Evolutionary conservation across 768 basidiomycete species (phyloP).

Genomic region (Rickenella mellea): DNA sequence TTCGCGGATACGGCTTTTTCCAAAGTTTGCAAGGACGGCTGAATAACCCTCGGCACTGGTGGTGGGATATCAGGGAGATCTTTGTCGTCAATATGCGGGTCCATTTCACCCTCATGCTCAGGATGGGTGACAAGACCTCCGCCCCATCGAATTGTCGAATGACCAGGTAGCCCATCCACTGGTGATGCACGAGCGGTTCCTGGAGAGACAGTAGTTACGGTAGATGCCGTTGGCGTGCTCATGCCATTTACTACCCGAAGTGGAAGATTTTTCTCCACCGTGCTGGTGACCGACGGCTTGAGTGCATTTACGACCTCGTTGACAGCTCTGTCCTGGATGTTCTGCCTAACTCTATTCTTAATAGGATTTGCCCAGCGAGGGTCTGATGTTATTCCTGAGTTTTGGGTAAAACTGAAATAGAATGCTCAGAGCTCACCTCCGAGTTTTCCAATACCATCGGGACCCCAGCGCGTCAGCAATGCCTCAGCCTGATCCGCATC

Average conservation of each 20-base stretch:
- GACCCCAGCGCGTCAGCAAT: constrained; percentile 79
- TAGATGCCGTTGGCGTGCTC: constrained; percentile 60
- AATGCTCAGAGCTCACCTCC: constrained; percentile 78
- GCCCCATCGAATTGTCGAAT: constrained; percentile 53
- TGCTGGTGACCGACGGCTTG: constrained; percentile 44
- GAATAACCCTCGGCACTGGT: constrained; percentile 50
- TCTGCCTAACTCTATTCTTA: constrained; percentile 63
- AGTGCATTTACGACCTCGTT: constrained; percentile 70
- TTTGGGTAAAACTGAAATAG: constrained; percentile 16
- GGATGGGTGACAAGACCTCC: constrained; percentile 54
- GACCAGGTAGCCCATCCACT: constrained; percentile 43
- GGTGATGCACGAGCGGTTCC: constrained; percentile 43
- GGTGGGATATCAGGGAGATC: constrained; percentile 17
- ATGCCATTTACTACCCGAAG: constrained; percentile 76
- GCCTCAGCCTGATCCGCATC: constrained; percentile 86
- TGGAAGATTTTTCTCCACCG: constrained; percentile 25
- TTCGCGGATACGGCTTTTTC: constrained; percentile 89
- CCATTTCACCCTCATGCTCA: constrained; percentile 57
- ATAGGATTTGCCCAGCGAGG: constrained; percentile 85
- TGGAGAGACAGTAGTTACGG: constrained; percentile 65
- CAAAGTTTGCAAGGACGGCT: constrained; percentile 81
- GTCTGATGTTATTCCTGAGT: constrained; percentile 37
- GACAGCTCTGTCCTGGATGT: constrained; percentile 60
- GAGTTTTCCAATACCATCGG: constrained; percentile 81
- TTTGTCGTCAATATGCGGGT: constrained; percentile 20